Evolutionary conservation across 1,284 basidiomycete genomes (phyloP).

Genomic region (Rhodotorula sp.): DNA sequence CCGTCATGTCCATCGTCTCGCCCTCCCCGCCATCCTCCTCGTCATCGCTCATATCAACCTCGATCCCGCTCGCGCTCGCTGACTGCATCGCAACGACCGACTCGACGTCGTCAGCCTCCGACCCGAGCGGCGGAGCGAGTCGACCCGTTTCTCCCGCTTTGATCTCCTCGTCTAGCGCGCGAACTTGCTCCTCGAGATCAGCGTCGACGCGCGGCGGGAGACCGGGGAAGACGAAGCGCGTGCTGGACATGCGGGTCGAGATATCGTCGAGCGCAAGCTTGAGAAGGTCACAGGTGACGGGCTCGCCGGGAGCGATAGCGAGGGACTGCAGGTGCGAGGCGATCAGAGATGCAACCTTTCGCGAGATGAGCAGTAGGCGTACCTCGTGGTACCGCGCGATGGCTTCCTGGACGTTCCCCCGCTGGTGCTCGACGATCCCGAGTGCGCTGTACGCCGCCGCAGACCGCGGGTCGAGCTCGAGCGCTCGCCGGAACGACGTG

Average conservation of each 20-base stretch:
- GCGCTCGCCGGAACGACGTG: conserved; percentile 64
- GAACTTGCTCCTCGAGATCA: conserved; percentile 43
- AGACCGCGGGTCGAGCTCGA: conserved; percentile 76
- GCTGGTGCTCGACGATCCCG: conserved; percentile 75
- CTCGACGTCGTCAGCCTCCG: conserved; percentile 2
- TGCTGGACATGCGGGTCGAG: conserved; percentile 11
- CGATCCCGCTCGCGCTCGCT: conserved; percentile 1
- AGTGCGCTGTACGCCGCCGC: conserved; percentile 74
- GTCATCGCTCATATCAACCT: conserved; percentile 7
- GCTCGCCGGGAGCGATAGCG: conserved; percentile 79
- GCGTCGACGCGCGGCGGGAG: conserved; percentile 39
- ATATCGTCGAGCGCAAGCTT: conserved; percentile 64
- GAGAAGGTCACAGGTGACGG: conserved; percentile 77
- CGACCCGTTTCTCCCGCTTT: conserved; percentile 16
- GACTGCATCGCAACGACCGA: background rate
- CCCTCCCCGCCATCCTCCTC: conserved; percentile 17
- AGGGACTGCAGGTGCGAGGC: conserved; percentile 59
- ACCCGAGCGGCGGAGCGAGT: background rate
- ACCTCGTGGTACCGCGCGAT: conserved; percentile 88
- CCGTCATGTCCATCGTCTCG: conserved; percentile 37
- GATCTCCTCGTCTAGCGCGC: conserved; percentile 39
- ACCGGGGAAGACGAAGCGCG: conserved; percentile 31
- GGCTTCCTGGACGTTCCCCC: conserved; percentile 68
- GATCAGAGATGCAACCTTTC: background rate
- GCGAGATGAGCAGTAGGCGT: conserved; percentile 31